Base-by-base conservation (phyloP, 164 flowering plant genomes). In the Dillenia turbinata region DNA sequence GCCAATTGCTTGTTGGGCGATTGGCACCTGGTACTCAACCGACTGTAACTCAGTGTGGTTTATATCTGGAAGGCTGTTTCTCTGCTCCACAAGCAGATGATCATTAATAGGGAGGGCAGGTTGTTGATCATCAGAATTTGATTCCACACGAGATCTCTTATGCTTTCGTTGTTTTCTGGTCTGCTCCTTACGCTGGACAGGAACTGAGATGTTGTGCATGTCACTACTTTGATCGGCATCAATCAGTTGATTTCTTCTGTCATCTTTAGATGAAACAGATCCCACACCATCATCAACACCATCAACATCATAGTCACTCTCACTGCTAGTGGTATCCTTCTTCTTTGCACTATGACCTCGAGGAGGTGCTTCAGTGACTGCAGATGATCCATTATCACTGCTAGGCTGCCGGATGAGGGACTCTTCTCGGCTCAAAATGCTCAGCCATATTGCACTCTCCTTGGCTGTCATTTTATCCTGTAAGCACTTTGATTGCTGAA, bases 391-490 rank as follows among this genome's bases (percentile, higher is more conserved):
- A 63, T 83, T 82, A 47, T 85, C 90, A 58, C 77, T 72, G 62
- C 84, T 82, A 15, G 72, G 83, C 48, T 82, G 88, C 68, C 49
- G 75, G 26, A 79, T 69, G 11, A 76, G 66, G 17, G 85, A 67
- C 71, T 89, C 96, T 72, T 86, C 92, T 65, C 71, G 72, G 68
- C 79, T 71, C 68, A 89, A 72, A 49, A 86, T 90, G 12, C 79
- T 85, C 76, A 88, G 77, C 94, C 94, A 88, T 68, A 88, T 84
- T 43, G 79, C 79, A 68, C 87, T 85, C 77, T 88, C 94, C 70
- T 85, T 88, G 53, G 90, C 90, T 9, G 90, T 85, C 94, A 87
- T 87, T 79, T 87, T 87, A 63, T 87, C 90, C 70, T 87, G 90
- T 61, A 87, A 73, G 71, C 94, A 86, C 64, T 86, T 90, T 9